phyloP scores from a whole-genome alignment of 805 yeast species.

The Metschnikowia amazonensis region DNA sequence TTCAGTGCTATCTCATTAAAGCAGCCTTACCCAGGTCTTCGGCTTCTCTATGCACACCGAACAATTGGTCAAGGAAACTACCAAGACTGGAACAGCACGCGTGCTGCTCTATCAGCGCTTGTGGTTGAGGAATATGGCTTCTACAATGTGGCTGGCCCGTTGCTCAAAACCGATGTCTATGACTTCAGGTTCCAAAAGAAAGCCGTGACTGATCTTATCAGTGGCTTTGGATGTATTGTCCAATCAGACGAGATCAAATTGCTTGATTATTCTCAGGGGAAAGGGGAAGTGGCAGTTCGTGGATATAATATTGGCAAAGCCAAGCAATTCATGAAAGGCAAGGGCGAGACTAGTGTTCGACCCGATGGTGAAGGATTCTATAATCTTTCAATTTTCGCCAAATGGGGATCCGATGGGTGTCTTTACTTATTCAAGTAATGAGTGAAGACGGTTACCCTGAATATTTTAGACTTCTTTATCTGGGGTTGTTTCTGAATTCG shows the following conservation, averaged over 20 bases:
- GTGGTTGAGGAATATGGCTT: constrained; percentile 49
- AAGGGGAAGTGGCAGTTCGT: constrained; percentile 53
- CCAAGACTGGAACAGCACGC: constrained; percentile 37
- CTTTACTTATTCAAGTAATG: constrained; percentile 40
- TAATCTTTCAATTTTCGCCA: constrained; percentile 45
- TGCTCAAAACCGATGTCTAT: constrained; percentile 54
- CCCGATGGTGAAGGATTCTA: constrained; percentile 37
- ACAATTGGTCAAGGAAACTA: constrained; percentile 18
- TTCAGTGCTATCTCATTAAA: constrained; percentile 28
- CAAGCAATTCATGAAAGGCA: constrained; percentile 18
- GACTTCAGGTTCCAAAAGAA: constrained; percentile 52
- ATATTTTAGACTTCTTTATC: background rate
- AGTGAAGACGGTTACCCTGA: background rate
- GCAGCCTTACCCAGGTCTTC: constrained; percentile 22
- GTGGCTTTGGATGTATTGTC: constrained; percentile 53
- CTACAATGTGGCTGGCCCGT: constrained; percentile 51
- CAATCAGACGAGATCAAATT: constrained; percentile 61
- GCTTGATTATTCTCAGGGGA: constrained; percentile 26
- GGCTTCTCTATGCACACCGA: constrained; percentile 42
- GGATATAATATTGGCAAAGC: constrained; percentile 65
- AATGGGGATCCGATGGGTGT: constrained; percentile 72
- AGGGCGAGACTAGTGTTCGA: constrained; percentile 11
- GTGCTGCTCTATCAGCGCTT: constrained; percentile 48
- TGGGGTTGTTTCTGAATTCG: background rate
- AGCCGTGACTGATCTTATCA: constrained; percentile 17